Evolutionary conservation across 1,284 basidiomycete genomes (phyloP).

Genomic region (Volvariella surrecta): DNA sequence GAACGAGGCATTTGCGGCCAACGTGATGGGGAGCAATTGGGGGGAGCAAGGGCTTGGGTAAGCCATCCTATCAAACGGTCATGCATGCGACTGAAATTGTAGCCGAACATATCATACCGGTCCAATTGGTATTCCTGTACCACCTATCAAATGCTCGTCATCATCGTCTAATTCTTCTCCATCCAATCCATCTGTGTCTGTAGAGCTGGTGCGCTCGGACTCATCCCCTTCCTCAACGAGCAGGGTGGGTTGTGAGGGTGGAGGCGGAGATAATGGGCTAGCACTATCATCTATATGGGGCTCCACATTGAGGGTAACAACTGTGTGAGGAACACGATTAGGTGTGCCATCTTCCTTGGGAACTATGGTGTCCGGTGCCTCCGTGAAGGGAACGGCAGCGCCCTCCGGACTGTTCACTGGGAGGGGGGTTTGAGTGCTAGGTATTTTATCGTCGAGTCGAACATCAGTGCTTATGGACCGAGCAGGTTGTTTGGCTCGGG

Average conservation of each 20-base stretch:
- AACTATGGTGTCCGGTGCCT: neutral
- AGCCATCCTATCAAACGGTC: conserved; percentile 56
- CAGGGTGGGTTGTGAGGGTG: conserved; percentile 8
- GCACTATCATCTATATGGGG: conserved; percentile 1
- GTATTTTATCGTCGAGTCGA: neutral
- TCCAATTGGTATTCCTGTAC: conserved; percentile 45
- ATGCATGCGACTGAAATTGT: neutral
- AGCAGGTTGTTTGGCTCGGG: neutral
- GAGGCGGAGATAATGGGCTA: conserved; percentile 1
- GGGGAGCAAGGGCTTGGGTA: conserved; percentile 77
- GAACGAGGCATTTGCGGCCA: conserved; percentile 87
- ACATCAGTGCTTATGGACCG: neutral
- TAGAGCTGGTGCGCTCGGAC: conserved; percentile 37
- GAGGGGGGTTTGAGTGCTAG: neutral
- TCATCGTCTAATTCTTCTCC: conserved; percentile 39
- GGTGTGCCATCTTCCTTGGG: neutral
- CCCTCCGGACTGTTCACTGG: neutral
- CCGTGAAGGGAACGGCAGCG: neutral
- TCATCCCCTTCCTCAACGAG: conserved; percentile 30
- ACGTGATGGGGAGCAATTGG: conserved; percentile 65
- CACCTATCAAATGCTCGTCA: conserved; percentile 42
- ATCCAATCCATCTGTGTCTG: conserved; percentile 34
- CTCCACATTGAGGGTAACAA: too few relatives aligned
- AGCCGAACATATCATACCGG: conserved; percentile 25
- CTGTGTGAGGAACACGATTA: too few relatives aligned